Conservation (phyloP, 2,329 filamentous ascomycete species). For the Claviceps arundinis region DNA sequence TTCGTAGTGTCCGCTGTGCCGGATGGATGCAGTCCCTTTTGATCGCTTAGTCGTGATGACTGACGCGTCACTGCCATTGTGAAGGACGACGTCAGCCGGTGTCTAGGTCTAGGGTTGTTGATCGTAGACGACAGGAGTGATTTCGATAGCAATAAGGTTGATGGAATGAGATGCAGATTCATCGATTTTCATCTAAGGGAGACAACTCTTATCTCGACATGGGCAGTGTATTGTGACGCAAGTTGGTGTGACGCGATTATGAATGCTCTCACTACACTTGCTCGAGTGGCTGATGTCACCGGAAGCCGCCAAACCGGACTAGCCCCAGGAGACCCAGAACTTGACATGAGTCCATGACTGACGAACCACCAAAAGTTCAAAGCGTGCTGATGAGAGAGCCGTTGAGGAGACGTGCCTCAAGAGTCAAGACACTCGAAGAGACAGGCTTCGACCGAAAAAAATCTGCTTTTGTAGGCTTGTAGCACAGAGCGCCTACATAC, state of each 20-base stretch:
- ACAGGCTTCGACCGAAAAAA: no score
- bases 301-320: background rate
- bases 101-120: background rate
- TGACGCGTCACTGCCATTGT: slow-evolving; percentile 20
- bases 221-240: background rate
- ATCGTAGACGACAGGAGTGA: background rate
- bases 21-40: slow-evolving; percentile 8
- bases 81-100: background rate
- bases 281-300: background rate
- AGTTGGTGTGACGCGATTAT: background rate
- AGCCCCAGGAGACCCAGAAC: background rate
- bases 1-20: background rate
- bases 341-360: background rate
- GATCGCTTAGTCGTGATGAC: slow-evolving; percentile 28
- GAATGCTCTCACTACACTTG: background rate
- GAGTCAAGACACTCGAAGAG: no score
- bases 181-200: background rate
- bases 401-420: no score
- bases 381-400: background rate
- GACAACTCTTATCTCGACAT: background rate
- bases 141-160: background rate
- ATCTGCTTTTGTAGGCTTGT: no score
- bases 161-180: background rate
- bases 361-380: background rate
- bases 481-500: no score